These are phyloP conservation scores for Paecilomyces variotii DNA, from an alignment of 2,329 filamentous ascomycete genomes.

Conservation along the genomic window DNA sequence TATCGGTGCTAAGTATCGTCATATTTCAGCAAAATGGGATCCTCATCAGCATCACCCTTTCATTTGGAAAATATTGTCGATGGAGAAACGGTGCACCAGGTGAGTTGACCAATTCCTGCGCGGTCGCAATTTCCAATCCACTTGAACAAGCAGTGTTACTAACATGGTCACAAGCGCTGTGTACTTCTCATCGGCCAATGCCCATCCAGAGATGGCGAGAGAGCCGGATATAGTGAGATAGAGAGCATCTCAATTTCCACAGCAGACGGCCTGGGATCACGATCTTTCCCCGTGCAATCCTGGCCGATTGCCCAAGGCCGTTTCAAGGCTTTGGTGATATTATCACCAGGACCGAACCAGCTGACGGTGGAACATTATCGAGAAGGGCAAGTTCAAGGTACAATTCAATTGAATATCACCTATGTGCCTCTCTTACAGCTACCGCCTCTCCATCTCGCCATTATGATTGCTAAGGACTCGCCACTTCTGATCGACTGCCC, in stretches of 20 bases:
- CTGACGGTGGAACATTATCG: constrained; percentile 8
- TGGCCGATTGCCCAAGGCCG: constrained; percentile 10
- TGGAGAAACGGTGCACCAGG: neutral
- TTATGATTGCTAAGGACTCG: constrained; percentile 14
- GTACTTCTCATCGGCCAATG: neutral
- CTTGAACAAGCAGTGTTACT: neutral
- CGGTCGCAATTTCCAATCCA: neutral
- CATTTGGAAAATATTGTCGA: neutral
- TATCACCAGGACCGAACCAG: constrained; percentile 9
- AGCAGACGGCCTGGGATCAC: neutral
- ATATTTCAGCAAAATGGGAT: neutral
- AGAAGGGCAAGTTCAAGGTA: constrained; percentile 1
- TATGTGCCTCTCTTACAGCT: constrained; percentile 11
- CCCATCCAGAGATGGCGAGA: neutral
- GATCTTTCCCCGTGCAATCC: constrained; percentile 2
- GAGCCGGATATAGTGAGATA: neutral
- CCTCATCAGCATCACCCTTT: neutral
- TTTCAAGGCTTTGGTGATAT: constrained; percentile 12
- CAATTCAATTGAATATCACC: constrained; percentile 8
- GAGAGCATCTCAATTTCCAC: neutral
- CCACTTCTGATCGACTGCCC: constrained; percentile 14
- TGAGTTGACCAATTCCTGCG: neutral
- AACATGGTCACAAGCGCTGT: neutral
- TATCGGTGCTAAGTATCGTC: neutral
- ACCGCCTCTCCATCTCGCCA: constrained; percentile 14